These are phyloP conservation scores for Plasmodium gonderi DNA, from an alignment of 169 alveolate genomes.

Conservation along the genomic window DNA sequence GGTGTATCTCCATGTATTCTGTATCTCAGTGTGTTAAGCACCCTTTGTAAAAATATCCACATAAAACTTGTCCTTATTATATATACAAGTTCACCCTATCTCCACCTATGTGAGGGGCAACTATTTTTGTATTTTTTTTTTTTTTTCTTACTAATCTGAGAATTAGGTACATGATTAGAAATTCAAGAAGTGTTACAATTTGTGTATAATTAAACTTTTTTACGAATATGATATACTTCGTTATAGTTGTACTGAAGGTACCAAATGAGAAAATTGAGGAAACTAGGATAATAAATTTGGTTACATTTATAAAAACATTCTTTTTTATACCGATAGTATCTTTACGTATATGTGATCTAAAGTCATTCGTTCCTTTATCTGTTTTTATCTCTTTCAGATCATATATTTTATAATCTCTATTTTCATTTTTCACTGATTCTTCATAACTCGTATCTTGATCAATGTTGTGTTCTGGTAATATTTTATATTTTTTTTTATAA, in stretches of 20 bases:
- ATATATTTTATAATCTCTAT: conserved; percentile 17
- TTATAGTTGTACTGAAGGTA: conserved; percentile 42
- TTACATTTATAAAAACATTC: conserved; percentile 28
- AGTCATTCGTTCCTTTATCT: conserved; percentile 35
- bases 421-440: conserved; percentile 47
- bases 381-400: conserved; percentile 47
- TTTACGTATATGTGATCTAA: conserved; percentile 3
- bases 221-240: conserved; percentile 50
- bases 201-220: conserved; percentile 57
- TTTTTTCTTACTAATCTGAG: conserved; percentile 1
- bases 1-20: too few species aligned
- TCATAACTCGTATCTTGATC: conserved; percentile 69
- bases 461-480: conserved; percentile 53
- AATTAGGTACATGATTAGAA: conserved; percentile 32
- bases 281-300: conserved; percentile 26
- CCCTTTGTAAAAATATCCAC: too few species aligned
- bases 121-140: background rate
- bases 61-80: background rate
- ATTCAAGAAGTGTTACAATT: conserved; percentile 40
- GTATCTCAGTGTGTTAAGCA: too few species aligned
- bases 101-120: background rate
- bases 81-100: background rate
- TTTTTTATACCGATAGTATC: conserved; percentile 16
- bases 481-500: conserved; percentile 58
- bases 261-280: conserved; percentile 51